Evolutionary conservation across 2,329 filamentous ascomycete genomes (phyloP), one percentile per base, ranked within the genome.

Genomic region (Trichoderma afroharzianum): DNA sequence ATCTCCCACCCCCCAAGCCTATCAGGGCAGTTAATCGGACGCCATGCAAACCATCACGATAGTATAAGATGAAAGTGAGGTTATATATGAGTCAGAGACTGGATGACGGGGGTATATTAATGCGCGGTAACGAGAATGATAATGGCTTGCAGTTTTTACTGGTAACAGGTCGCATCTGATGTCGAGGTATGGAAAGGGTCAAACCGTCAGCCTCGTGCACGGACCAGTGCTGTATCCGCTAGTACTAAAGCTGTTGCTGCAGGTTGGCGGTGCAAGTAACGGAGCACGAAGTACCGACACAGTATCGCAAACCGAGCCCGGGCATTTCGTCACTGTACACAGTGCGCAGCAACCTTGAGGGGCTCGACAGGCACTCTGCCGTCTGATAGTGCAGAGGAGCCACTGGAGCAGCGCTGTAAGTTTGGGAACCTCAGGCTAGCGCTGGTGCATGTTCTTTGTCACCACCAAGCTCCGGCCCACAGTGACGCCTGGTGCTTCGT

Each of bases 191-290:
- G 57, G 30, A 59, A 68, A 61, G 64, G 64, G 64, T 59, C 24
- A 64, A 68, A 26, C 24, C 7, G 39, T 26, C 67, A 70, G 67
- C 67, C 67, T 70, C 21, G 67, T 53, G 67, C 67, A 70, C 58
- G 67, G 58, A 14, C 67, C 67, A 47, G 28, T 12, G 11, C 50
- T 47, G 39, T 3, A 55, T 18, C n/a, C n/a, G 50, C 50, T 58
- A 58, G 63, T 26, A 57, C 63, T 6, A 21, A 43, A 67, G 36
- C 30, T 33, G 43, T 18, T 32, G 30, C 2, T 12, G 28, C 18
- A 18, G 55, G 28, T 32, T 21, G 57, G 28, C 28, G 4, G 28
- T 47, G 26, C 61, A 50, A 47, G 32, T 18, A 39, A 39, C 15
- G n/a, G 18, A 14, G 39, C 24, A 39, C 15, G n/a, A 26, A n/a